Conservation (phyloP, 768 basidiomycete species). For the Lactifluus piperatus region DNA sequence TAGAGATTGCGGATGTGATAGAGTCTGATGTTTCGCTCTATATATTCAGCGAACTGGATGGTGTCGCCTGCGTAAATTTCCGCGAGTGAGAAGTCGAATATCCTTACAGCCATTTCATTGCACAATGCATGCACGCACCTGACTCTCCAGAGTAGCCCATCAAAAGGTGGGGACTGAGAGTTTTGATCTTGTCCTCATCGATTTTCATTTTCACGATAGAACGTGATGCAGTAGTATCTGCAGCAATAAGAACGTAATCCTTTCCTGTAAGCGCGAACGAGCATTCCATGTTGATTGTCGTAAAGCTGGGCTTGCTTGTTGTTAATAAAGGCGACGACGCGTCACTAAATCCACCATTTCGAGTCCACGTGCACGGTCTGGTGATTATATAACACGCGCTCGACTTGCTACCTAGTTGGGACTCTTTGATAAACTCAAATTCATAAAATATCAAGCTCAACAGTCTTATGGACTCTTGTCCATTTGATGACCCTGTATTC, state of each 20-base stretch:
- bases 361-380: no score
- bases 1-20: slow-evolving; percentile 94
- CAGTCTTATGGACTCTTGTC: slow-evolving; percentile 33
- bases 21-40: slow-evolving; percentile 91
- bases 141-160: slow-evolving; percentile 96
- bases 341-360: no score
- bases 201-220: slow-evolving; percentile 97
- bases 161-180: slow-evolving; percentile 79
- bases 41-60: slow-evolving; percentile 90
- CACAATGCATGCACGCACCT: slow-evolving; percentile 37
- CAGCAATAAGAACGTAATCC: slow-evolving; percentile 86
- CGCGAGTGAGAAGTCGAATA: neutral
- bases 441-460: slow-evolving; percentile 41
- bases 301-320: no score
- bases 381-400: no score
- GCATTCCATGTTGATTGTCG: slow-evolving; percentile 57
- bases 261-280: slow-evolving; percentile 90
- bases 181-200: slow-evolving; percentile 95
- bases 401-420: neutral
- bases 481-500: slow-evolving; percentile 15
- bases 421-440: slow-evolving; percentile 29
- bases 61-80: slow-evolving; percentile 64
- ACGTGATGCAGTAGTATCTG: slow-evolving; percentile 81
- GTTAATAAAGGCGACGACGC: no score
- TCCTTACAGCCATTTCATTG: neutral